Evolutionary conservation across 2,329 filamentous ascomycete genomes (phyloP), one percentile per base, ranked within the genome.

Genomic region (Zasmidium cellare): DNA sequence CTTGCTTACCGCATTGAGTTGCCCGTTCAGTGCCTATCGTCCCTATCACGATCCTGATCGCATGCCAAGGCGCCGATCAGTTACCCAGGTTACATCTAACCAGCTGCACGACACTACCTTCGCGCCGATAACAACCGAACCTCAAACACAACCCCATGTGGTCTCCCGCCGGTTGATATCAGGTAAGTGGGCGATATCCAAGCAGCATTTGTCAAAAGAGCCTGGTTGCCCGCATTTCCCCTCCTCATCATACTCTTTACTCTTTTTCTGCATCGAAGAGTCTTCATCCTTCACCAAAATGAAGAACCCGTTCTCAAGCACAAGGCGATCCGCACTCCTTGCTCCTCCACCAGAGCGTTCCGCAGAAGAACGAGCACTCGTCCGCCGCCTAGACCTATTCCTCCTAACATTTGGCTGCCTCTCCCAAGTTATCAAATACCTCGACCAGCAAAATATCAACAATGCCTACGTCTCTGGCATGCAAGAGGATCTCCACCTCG

Each of bases 361-460:
- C 9, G 60, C 69, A 22, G 72, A 73, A 46, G 75, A 77, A 59
- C 71, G 68, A 57, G 69, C 68, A 7, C 66, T 77, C 16, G 73
- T 77, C 9, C 67, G 70, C 28, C 69, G 72, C 20, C 69, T 76
- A 9, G 75, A 77, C 55, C 65, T 71, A 9, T 75, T 75, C 57
- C 63, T 76, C 0, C 66, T 77, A 63, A 75, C 73, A 1, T 77
- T 76, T 57, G 74, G 75, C 1, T 76, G 74, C 53, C 66, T 76
- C 50, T 74, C 72, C 31, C 75, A 77, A 65, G 74, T 75, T 68
- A 68, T 69, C 56, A 69, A 69, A 50, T 69, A 69, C 52, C 52
- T 69, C 12, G 67, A 69, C 52, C 67, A 69, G 44, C 65, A 68
- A 44, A 68, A 69, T 35, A 68, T 69, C 57, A 68, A 64, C 51